Evolutionary conservation across 2,329 filamentous ascomycete species (phyloP), one percentile per base, ranked within the genome.

Genomic region (Cordyceps pruinosa): DNA sequence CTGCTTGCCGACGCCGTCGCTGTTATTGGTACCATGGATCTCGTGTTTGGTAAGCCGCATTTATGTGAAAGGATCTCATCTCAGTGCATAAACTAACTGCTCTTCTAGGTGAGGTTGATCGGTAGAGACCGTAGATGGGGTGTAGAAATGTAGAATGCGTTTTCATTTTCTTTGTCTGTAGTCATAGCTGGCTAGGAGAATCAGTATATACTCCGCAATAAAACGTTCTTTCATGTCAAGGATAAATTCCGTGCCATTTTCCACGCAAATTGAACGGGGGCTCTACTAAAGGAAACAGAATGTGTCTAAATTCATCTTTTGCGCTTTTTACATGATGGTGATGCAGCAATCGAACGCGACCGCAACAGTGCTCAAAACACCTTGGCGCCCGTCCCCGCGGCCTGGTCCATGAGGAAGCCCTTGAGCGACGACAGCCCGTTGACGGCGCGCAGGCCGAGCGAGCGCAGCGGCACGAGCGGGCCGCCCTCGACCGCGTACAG

Each of bases 1-100:
- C 76, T 99, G 74, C 77, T 99, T 66, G 94, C 95, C 60, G 94
- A 99, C 74, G 94, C 93, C 26, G 94, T 99, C 50, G 95, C 94
- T 48, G 92, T 97, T 59, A 97, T 97, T 66, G 88, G 85, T 71
- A 88, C 88, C 53, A 91, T 92, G 88, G 88, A 91, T 83, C 75
- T 94, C 71, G 89, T 93, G 79, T 93, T 94, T 73, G 90, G 90
- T 84, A 79, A 80, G 82, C 21, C n/a, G 17, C 17, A 6, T 10
- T 7, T 10, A 21, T 74, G 7, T 13, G 13, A 19, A n/a, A 3
- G 23, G 15, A 23, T n/a, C n/a, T 23, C 5, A 17, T 21, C 6
- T n/a, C 12, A 28, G 13, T 15, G 21, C 32, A 39, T 28, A 52
- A 55, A 62, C 73, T 78, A 71, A 77, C 65, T 39, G 12, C 32